These are phyloP conservation scores for Solanum pennellii DNA, from an alignment of 257 asterid species.

Conservation along the genomic window DNA sequence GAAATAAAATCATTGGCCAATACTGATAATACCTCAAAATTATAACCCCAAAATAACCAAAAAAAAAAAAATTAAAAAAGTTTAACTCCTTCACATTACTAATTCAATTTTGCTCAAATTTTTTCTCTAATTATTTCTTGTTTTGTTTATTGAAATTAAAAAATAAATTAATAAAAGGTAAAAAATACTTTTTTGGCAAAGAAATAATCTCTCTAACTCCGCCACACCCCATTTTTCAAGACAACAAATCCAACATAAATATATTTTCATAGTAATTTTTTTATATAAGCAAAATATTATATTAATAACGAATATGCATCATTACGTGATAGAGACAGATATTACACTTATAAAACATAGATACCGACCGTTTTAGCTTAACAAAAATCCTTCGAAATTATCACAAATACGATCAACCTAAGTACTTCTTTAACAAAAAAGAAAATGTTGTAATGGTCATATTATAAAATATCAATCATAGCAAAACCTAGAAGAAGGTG, in stretches of 20 bases:
- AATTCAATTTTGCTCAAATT: background rate
- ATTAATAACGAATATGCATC: too few relatives aligned
- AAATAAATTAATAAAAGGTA: background rate
- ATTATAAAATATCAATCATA: background rate
- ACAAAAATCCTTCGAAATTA: background rate
- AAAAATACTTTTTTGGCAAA: background rate
- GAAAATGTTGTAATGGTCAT: background rate
- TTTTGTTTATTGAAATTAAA: background rate
- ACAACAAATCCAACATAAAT: background rate
- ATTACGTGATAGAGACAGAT: too few relatives aligned
- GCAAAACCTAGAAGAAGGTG: background rate
- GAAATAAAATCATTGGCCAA: constrained; percentile 8
- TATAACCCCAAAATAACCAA: background rate
- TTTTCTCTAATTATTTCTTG: background rate
- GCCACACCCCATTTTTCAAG: background rate
- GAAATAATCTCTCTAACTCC: background rate
- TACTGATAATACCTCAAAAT: background rate
- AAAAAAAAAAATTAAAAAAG: background rate
- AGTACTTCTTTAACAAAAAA: too few relatives aligned
- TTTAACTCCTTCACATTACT: background rate
- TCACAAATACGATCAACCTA: background rate
- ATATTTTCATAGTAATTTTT: background rate
- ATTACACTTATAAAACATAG: too few relatives aligned
- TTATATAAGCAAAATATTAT: too few relatives aligned
- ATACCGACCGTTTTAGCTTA: too few relatives aligned